phyloP scores from a whole-genome alignment of 2,329 filamentous ascomycete genomes.

The Paracoccidioides brasiliensis region DNA sequence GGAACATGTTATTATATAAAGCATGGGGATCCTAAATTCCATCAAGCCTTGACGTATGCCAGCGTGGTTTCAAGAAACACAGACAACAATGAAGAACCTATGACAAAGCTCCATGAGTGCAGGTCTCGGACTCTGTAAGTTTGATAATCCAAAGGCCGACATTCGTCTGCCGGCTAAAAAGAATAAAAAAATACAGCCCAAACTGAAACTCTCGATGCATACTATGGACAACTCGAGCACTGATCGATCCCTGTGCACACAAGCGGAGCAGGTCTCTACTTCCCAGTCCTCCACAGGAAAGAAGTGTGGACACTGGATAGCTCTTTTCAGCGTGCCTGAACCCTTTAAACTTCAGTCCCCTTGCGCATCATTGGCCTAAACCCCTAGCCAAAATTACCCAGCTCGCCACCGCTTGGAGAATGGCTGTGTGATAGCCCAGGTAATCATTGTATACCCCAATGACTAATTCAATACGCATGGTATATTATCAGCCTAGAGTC shows the following conservation, averaged over 20 bases:
- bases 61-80: neutral
- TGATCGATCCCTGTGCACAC: neutral
- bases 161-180: neutral
- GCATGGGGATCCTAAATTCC: neutral
- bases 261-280: neutral
- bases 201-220: neutral
- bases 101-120: neutral
- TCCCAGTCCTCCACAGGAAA: neutral
- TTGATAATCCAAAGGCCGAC: neutral
- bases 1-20: neutral
- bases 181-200: constrained; percentile 4
- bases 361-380: neutral
- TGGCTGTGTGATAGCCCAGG: neutral
- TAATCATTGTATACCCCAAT: too few relatives aligned
- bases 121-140: neutral
- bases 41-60: neutral
- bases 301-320: neutral
- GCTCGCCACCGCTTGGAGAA: neutral
- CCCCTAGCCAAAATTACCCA: neutral
- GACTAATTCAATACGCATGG: too few relatives aligned
- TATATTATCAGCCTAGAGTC: too few relatives aligned
- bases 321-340: neutral
- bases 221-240: neutral
- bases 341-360: neutral
- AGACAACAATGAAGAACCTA: neutral